Percentiles rank a stretch among this genome's conserved stretches.
Evolutionary conservation across 2,329 filamentous ascomycete species (phyloP).

Genomic region (Beauveria sp.): DNA sequence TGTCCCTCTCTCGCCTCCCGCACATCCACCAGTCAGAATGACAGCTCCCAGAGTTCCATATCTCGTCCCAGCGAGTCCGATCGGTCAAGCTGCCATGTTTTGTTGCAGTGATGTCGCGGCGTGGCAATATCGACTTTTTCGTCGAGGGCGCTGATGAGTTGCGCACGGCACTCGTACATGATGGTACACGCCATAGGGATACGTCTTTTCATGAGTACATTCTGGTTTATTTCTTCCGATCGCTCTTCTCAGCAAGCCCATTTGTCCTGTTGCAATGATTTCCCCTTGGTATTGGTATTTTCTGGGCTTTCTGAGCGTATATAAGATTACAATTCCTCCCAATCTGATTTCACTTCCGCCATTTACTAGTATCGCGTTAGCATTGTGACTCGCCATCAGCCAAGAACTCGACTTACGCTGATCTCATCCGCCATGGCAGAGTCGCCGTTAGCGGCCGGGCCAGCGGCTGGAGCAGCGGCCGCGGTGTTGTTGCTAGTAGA

Average conservation of each 20-base stretch:
- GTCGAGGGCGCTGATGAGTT: background rate
- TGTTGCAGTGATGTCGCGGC: background rate
- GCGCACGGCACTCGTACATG: background rate
- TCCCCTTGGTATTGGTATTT: slow-evolving; percentile 3
- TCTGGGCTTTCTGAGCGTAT: background rate
- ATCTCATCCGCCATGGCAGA: slow-evolving; percentile 63
- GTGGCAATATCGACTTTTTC: background rate
- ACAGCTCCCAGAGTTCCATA: background rate
- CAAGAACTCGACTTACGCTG: slow-evolving; percentile 27
- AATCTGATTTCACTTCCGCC: background rate
- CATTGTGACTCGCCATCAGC: background rate
- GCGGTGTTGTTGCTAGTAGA: slow-evolving; percentile 35
- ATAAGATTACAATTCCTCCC: slow-evolving; percentile 8
- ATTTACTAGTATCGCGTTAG: slow-evolving; percentile 2
- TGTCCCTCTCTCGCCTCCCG: background rate
- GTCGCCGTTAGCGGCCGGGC: slow-evolving; percentile 44
- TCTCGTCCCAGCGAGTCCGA: background rate
- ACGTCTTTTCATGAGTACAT: background rate
- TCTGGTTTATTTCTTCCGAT: background rate
- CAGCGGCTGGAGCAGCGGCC: slow-evolving; percentile 37
- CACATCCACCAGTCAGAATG: background rate
- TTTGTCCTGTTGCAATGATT: slow-evolving; percentile 1
- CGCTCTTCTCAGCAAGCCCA: background rate
- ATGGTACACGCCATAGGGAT: background rate
- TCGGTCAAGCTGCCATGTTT: background rate